Evolutionary conservation across 768 basidiomycete species (phyloP).

Genomic region (Neoboletus magnificus): DNA sequence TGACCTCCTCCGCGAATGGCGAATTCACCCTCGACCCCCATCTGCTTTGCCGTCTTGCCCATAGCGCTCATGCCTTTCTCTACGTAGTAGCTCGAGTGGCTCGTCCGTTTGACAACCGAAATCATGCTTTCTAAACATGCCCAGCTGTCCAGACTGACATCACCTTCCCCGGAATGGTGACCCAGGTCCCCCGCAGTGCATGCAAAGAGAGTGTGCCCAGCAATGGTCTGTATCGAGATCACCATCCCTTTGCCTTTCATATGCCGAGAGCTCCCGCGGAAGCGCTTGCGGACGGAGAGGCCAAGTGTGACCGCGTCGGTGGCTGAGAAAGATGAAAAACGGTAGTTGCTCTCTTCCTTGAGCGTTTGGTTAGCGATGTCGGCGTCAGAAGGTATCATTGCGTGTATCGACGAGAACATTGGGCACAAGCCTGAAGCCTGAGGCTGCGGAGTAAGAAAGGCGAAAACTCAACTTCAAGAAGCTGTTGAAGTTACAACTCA

Average conservation of each 20-base stretch:
- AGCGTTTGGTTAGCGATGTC: conserved; percentile 71
- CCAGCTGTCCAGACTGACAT: conserved; percentile 83
- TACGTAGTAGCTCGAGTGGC: conserved; percentile 83
- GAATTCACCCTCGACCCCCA: conserved; percentile 64
- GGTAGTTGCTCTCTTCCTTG: conserved; percentile 63
- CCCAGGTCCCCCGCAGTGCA: conserved; percentile 85
- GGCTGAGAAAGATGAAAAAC: conserved; percentile 71
- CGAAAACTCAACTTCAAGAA: background rate
- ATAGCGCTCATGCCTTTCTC: conserved; percentile 84
- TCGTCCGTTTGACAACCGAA: conserved; percentile 72
- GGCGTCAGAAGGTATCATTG: conserved; percentile 63
- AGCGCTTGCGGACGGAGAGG: conserved; percentile 80
- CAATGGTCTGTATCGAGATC: conserved; percentile 74
- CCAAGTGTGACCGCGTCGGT: conserved; percentile 79
- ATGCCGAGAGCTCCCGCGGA: conserved; percentile 67
- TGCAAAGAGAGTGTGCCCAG: conserved; percentile 74
- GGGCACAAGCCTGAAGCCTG: background rate
- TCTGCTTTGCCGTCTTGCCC: conserved; percentile 71
- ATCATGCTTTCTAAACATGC: conserved; percentile 75
- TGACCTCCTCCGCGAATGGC: conserved; percentile 75
- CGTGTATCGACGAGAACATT: conserved; percentile 65
- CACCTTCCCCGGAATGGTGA: conserved; percentile 58
- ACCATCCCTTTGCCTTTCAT: conserved; percentile 77
- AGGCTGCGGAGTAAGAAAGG: conserved; percentile 12
- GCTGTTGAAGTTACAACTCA: background rate